Evolutionary conservation across 2,329 filamentous ascomycete genomes (phyloP).

Genomic region (Alternaria novae-zelandiae): DNA sequence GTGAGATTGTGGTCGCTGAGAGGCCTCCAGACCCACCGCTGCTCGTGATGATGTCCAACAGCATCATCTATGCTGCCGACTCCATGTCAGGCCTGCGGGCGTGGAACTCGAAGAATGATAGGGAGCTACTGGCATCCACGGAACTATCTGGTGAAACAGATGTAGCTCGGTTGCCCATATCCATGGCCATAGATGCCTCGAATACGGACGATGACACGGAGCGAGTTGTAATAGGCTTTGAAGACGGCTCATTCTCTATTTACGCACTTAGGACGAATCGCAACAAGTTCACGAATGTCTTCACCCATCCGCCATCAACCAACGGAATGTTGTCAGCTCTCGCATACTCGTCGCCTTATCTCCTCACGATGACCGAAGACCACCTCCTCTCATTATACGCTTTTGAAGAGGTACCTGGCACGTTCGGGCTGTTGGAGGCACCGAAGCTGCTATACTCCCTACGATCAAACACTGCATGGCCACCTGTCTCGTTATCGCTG

Average conservation of each 20-base stretch:
- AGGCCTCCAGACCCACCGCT: slow-evolving; percentile 63
- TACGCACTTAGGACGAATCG: slow-evolving; percentile 65
- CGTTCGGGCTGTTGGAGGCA: slow-evolving; percentile 32
- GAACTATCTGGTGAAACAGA: slow-evolving; percentile 26
- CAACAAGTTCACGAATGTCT: slow-evolving; percentile 57
- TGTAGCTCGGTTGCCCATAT: slow-evolving; percentile 58
- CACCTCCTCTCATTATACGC: slow-evolving; percentile 80
- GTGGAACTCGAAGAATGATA: slow-evolving; percentile 71
- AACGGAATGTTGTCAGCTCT: slow-evolving; percentile 73
- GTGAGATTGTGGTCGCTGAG: slow-evolving; percentile 72
- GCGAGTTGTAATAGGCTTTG: slow-evolving; percentile 44
- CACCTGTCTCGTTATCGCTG: slow-evolving; percentile 82
- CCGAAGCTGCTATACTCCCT: slow-evolving; percentile 76
- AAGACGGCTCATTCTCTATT: slow-evolving; percentile 63
- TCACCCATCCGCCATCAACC: slow-evolving; percentile 66
- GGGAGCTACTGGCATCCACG: slow-evolving; percentile 63
- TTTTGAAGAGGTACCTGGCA: slow-evolving; percentile 50
- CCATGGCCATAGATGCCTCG: slow-evolving; percentile 67
- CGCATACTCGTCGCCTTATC: slow-evolving; percentile 75
- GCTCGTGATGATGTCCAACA: slow-evolving; percentile 78
- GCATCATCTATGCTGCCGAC: slow-evolving; percentile 80
- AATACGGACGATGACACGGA: slow-evolving; percentile 36
- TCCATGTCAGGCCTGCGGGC: slow-evolving; percentile 71
- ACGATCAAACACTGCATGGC: slow-evolving; percentile 77
- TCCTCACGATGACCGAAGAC: slow-evolving; percentile 77